Evolutionary conservation across 257 asterid genomes (phyloP).

Genomic region (Capsicum baccatum): DNA sequence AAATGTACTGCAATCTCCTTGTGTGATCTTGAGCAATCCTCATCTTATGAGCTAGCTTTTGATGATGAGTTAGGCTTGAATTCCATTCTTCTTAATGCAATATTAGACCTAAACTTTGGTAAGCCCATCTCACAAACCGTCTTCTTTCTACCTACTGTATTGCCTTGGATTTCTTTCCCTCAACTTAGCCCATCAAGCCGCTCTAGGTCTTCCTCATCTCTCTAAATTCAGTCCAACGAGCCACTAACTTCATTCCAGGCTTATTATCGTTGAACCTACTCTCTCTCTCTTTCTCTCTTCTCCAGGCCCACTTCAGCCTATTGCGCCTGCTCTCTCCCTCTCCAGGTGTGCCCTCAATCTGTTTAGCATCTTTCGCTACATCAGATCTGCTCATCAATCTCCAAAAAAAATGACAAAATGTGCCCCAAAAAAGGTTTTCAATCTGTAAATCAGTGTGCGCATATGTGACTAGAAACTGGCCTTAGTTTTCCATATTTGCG

Average conservation of each 20-base stretch:
- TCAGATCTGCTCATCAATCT: not conserved
- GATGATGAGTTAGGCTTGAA: conserved; percentile 6
- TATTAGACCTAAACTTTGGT: not conserved
- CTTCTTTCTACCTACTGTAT: not conserved
- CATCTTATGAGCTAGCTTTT: not conserved
- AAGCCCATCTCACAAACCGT: not conserved
- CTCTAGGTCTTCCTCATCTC: not conserved
- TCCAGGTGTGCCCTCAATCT: not conserved
- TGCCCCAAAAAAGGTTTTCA: not conserved
- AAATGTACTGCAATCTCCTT: not conserved
- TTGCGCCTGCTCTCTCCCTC: not conserved
- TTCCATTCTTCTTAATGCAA: not conserved
- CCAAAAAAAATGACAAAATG: not conserved
- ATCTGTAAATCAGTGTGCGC: not conserved
- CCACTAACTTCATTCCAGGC: not conserved
- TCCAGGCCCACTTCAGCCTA: not conserved
- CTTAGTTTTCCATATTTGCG: conserved; percentile 19
- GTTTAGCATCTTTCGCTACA: conserved; percentile 10
- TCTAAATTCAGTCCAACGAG: not conserved
- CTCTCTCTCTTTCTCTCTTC: not conserved
- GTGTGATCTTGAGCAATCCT: conserved; percentile 2
- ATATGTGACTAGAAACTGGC: conserved; percentile 9
- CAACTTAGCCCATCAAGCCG: not conserved
- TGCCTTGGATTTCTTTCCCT: conserved; percentile 4
- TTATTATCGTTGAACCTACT: not conserved